Percentiles rank a stretch among this genome's conserved stretches.
Evolutionary conservation across 768 basidiomycete species (phyloP).

Genomic region (Trametes cingulata): DNA sequence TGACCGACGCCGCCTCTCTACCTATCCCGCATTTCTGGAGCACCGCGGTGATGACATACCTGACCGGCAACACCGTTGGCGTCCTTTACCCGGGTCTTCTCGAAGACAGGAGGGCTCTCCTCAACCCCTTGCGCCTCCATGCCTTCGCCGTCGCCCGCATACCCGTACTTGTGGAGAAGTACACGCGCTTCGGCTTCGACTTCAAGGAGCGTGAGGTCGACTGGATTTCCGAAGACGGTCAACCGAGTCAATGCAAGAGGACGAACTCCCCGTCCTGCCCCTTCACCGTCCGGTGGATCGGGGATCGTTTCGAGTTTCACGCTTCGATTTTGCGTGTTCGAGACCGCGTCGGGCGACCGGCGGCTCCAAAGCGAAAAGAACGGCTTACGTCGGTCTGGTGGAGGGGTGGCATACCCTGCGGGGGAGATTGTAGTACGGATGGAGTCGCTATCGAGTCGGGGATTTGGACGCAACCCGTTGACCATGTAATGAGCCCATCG

Average conservation of each 20-base stretch:
- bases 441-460: background rate
- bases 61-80: background rate
- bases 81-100: background rate
- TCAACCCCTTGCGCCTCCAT: background rate
- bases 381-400: background rate
- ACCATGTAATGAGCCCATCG: background rate
- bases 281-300: background rate
- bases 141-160: background rate
- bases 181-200: background rate
- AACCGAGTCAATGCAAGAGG: background rate
- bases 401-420: background rate
- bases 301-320: background rate
- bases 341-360: background rate
- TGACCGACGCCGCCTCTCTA: background rate
- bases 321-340: no score
- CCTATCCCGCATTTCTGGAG: background rate
- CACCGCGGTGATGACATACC: background rate
- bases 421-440: background rate
- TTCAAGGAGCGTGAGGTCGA: background rate
- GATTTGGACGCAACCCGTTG: background rate
- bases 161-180: background rate
- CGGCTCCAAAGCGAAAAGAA: background rate
- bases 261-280: background rate
- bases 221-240: background rate
- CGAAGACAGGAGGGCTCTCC: background rate